Base-by-base conservation (phyloP, 2,329 filamentous ascomycete species). In the Pseudogymnoascus sp. region DNA sequence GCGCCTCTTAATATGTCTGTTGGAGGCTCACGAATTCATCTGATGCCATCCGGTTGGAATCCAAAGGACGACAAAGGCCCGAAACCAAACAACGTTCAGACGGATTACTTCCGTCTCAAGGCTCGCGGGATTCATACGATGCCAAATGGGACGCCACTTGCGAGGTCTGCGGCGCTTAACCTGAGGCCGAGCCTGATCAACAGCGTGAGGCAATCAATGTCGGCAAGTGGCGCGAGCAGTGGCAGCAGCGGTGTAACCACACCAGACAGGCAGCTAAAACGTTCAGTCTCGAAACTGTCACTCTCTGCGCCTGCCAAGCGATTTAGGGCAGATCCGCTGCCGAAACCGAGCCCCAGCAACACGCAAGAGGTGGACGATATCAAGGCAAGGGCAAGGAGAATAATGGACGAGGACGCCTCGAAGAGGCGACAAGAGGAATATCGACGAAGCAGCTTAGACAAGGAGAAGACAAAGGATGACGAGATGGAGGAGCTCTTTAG, bases 41-140 rank as follows among this genome's bases (percentile, higher is more conserved):
- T 53, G 11, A 53, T 53, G 47, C 47, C 47, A 53, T 35, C 47
- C 11, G 47, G 47, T 18, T 53, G 47, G 47, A 53, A 53, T 33
- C 47, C 47, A 53, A 53, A 53, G 28, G 47, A 53, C 28, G 28
- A 53, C 47, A 53, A 53, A 20, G 47, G 37, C 33, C 37, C 57
- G 22, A 58, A 69, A 57, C 47, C 66, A 6, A 73, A 68, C 60
- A 71, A 71, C 4, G 70, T 72, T 5, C 64, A 70, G 37, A 72
- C 70, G 3, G 71, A 73, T 61, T 73, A 73, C 60, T 73, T 72
- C 59, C 67, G 71, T 18, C 62, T 73, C 12, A 72, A 73, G 64
- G 71, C 71, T 9, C 66, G 71, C 43, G 71, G 71, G 2, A 71
- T 73, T 7, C 63, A 61, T 2, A 72, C 69, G 28, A 63, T 71